phyloP scores from a whole-genome alignment of 768 basidiomycete species.

The Infundibulicybe gibba region DNA sequence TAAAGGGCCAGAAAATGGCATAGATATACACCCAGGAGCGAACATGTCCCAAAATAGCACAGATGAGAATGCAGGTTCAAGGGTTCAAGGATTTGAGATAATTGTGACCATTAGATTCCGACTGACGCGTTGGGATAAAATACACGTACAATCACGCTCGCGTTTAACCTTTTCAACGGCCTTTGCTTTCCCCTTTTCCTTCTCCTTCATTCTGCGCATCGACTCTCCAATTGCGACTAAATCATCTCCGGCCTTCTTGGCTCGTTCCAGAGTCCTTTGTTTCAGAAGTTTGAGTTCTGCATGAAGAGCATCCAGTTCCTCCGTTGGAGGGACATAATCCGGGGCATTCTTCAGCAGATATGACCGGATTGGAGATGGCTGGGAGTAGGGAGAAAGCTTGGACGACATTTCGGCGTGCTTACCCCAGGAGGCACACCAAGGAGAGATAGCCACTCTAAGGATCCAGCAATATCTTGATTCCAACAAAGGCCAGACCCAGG shows the following conservation, averaged over 20 bases:
- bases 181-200: constrained; percentile 70
- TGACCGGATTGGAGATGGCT: constrained; percentile 50
- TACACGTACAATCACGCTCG: constrained; percentile 71
- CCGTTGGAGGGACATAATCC: constrained; percentile 65
- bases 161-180: constrained; percentile 69
- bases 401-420: constrained; percentile 50
- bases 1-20: too few relatives aligned
- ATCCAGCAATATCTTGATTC: constrained; percentile 9
- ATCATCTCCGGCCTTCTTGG: constrained; percentile 75
- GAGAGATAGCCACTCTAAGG: constrained; percentile 5
- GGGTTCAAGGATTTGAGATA: not conserved
- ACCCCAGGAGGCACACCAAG: constrained; percentile 7
- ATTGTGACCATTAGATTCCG: constrained; percentile 11
- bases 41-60: not conserved
- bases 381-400: constrained; percentile 47
- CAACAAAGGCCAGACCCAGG: constrained; percentile 8
- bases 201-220: constrained; percentile 73
- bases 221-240: constrained; percentile 71
- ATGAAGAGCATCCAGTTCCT: constrained; percentile 67
- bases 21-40: too few relatives aligned
- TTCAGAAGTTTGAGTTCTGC: constrained; percentile 55
- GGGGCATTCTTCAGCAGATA: constrained; percentile 59
- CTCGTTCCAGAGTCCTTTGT: constrained; percentile 54
- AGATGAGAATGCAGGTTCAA: not conserved
- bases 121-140: constrained; percentile 12